Conservation (phyloP, 2,329 filamentous ascomycete genomes). For the Fusarium sp. region DNA sequence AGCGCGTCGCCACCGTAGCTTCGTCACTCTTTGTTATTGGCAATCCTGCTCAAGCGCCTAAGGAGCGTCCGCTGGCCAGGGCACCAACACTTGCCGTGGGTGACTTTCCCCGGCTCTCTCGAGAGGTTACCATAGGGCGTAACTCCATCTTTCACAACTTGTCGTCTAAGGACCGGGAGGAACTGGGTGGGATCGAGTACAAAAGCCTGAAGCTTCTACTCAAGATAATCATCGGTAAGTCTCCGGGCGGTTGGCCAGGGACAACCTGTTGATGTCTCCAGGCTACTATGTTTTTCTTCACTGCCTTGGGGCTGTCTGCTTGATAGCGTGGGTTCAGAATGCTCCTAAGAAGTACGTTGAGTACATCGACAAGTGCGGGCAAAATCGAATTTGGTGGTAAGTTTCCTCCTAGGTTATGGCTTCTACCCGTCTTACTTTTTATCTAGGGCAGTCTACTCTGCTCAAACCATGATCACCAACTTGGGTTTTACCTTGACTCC, state of each 20-base stretch:
- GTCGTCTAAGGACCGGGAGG: conserved; percentile 51
- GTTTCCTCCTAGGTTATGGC: conserved; percentile 18
- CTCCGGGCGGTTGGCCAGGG: rapidly evolving
- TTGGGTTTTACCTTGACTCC: conserved; percentile 64
- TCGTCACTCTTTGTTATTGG: conserved; percentile 54
- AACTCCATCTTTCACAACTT: conserved; percentile 59
- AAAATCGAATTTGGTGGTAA: conserved; percentile 60
- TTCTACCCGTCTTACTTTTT: background rate
- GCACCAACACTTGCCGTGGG: conserved; percentile 29
- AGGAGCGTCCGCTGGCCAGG: conserved; percentile 17
- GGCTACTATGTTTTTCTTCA: conserved; percentile 58
- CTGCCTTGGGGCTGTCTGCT: conserved; percentile 57
- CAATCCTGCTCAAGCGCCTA: conserved; percentile 22
- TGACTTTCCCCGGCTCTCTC: conserved; percentile 52
- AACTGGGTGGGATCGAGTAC: conserved; percentile 63
- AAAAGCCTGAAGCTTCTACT: conserved; percentile 58
- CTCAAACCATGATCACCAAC: conserved; percentile 62
- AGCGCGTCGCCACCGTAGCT: conserved; percentile 46
- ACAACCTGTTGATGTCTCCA: conserved; percentile 13
- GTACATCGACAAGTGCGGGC: conserved; percentile 51
- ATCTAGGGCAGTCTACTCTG: conserved; percentile 58
- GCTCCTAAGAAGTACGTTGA: conserved; percentile 52
- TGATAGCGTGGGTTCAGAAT: conserved; percentile 58
- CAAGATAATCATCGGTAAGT: conserved; percentile 55
- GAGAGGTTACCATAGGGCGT: conserved; percentile 54